Conservation (phyloP, 202 grass and related monocot species). For the Cymbopogon flexuosus region DNA sequence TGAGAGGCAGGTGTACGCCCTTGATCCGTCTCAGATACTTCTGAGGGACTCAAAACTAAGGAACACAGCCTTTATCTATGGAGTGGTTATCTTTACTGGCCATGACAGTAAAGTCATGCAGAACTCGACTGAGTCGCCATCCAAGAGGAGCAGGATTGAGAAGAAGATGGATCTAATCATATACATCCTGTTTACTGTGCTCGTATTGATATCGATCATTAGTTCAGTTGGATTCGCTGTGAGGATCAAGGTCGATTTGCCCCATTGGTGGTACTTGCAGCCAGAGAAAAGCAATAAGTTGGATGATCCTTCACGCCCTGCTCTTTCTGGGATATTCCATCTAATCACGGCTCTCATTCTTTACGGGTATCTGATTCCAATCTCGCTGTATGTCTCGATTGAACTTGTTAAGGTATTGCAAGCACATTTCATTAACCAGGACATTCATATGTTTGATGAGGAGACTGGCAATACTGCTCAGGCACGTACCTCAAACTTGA, state of each 20-base stretch:
- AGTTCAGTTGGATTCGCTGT: conserved; percentile 92
- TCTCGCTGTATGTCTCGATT: conserved; percentile 94
- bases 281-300: conserved; percentile 49
- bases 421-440: conserved; percentile 92
- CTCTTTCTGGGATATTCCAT: conserved; percentile 87
- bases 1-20: conserved; percentile 75
- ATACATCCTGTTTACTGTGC: conserved; percentile 84
- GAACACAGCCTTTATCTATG: conserved; percentile 90
- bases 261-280: conserved; percentile 82
- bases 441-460: conserved; percentile 97
- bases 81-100: conserved; percentile 83
- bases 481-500: conserved; percentile 93
- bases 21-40: conserved; percentile 88
- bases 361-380: conserved; percentile 98
- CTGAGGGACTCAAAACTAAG: conserved; percentile 95
- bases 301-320: conserved; percentile 59
- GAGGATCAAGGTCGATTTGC: conserved; percentile 78
- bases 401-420: conserved; percentile 93
- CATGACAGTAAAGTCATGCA: conserved; percentile 99
- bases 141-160: conserved; percentile 93
- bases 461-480: conserved; percentile 83
- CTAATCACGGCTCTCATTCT: conserved; percentile 97
- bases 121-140: conserved; percentile 83
- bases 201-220: conserved; percentile 87
- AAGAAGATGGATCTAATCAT: conserved; percentile 96